A percentile compares a stretch with the other conserved stretches of the same genome.
Evolutionary conservation across 345 rosid species (phyloP).

Genomic region (Pistacia vera): DNA sequence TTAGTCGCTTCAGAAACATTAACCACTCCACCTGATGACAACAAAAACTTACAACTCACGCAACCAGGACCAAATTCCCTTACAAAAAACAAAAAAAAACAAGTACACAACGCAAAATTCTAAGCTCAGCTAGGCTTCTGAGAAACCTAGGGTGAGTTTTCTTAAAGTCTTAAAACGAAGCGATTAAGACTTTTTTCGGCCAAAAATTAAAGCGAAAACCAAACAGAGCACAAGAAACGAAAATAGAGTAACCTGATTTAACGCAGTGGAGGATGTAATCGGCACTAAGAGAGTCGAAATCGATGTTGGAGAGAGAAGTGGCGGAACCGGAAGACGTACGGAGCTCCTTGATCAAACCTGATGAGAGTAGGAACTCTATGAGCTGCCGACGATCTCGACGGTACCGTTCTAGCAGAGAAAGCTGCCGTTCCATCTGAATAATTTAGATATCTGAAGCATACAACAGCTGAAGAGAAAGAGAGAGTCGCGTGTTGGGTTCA

Average conservation of each 20-base stretch:
- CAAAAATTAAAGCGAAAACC: slow-evolving; percentile 14
- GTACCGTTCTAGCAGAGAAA: slow-evolving; percentile 58
- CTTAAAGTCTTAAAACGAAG: no score
- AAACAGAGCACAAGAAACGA: slow-evolving; percentile 11
- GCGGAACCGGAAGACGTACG: slow-evolving; percentile 55
- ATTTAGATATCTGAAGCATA: no score
- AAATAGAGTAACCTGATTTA: slow-evolving; percentile 55
- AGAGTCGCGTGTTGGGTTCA: neutral
- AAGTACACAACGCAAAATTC: slow-evolving; percentile 4
- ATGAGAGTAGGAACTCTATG: slow-evolving; percentile 65
- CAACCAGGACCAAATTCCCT: neutral
- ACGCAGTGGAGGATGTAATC: slow-evolving; percentile 70
- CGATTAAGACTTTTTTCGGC: neutral
- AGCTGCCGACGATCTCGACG: slow-evolving; percentile 93
- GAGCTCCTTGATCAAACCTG: slow-evolving; percentile 57
- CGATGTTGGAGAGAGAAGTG: slow-evolving; percentile 47
- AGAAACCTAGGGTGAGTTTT: neutral
- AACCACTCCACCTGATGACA: slow-evolving; percentile 68
- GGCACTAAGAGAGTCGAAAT: slow-evolving; percentile 73
- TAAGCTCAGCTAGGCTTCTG: neutral
- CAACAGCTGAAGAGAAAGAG: neutral
- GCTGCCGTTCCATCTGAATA: slow-evolving; percentile 4
- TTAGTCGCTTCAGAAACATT: slow-evolving; percentile 64
- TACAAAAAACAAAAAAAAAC: neutral
- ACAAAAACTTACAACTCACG: slow-evolving; percentile 6